Conservation (phyloP, 202 grass and related monocot genomes). For the Tripidium arundinaceum region DNA sequence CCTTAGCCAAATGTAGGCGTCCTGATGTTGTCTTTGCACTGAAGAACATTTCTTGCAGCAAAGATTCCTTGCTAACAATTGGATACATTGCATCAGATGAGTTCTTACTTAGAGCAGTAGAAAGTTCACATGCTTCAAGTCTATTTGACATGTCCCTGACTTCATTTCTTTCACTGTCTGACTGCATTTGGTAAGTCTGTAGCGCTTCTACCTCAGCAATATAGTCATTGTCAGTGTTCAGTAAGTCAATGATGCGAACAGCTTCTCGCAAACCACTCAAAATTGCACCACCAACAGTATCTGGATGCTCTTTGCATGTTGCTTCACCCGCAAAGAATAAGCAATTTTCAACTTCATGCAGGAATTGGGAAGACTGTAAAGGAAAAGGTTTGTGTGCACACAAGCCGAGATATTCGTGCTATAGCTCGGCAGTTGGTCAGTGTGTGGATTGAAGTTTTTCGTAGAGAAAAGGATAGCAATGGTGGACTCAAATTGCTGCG, state of each 20-base stretch:
- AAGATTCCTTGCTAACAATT: slow-evolving; percentile 62
- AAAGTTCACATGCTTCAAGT: slow-evolving; percentile 77
- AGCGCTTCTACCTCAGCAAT: slow-evolving; percentile 83
- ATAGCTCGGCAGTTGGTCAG: slow-evolving; percentile 88
- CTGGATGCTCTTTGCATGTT: slow-evolving; percentile 98
- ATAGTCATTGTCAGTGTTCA: slow-evolving; percentile 66
- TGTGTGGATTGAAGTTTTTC: slow-evolving; percentile 96
- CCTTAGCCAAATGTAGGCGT: slow-evolving; percentile 86
- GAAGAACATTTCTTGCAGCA: slow-evolving; percentile 95
- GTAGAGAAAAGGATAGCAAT: slow-evolving; percentile 91
- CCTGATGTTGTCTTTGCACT: slow-evolving; percentile 87
- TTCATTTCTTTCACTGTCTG: slow-evolving; percentile 90
- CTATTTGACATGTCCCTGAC: slow-evolving; percentile 77
- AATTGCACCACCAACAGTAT: slow-evolving; percentile 99
- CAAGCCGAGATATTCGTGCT: slow-evolving; percentile 97
- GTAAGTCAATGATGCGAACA: slow-evolving; percentile 82
- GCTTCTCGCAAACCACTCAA: slow-evolving; percentile 97
- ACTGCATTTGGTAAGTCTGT: slow-evolving; percentile 68
- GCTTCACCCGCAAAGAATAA: slow-evolving; percentile 98
- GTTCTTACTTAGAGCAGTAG: slow-evolving; percentile 64
- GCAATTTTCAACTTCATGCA: slow-evolving; percentile 73
- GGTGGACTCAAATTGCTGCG: slow-evolving; percentile 64
- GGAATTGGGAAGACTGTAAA: slow-evolving; percentile 94
- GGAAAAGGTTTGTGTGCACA: slow-evolving; percentile 97
- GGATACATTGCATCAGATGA: slow-evolving; percentile 52